Evolutionary conservation across 148 eudicot genomes (phyloP), one percentile per base, ranked within the genome.

Genomic region (Rhododendron griersonianum): DNA sequence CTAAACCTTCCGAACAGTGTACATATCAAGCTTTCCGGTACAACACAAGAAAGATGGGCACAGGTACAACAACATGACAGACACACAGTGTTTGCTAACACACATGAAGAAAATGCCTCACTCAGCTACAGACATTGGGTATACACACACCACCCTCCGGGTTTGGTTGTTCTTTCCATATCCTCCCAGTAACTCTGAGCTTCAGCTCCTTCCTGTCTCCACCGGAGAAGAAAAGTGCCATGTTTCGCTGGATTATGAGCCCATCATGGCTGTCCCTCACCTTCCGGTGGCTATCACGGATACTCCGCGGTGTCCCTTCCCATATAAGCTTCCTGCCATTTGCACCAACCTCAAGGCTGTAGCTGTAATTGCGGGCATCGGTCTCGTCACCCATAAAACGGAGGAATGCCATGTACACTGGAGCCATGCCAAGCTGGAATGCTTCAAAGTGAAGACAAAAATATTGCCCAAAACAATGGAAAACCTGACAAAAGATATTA

Each of bases 371-470:
- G 23, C 95, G 94, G 1, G 99, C 98, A 23, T 96, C 98, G 6
- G 81, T 89, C 85, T 96, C 99, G 7, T 96, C 98, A 0, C 99
- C 99, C 99, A 96, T 96, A 87, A 95, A 96, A 19, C 98, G 98
- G 41, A 96, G 94, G 89, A 96, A 96, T 9, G 99, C 98, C 98
- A 96, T 96, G 93, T 96, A 96, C 11, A 96, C 98, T 0, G 98
- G 98, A 16, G 98, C 94, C 92, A 92, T 89, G 21, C 96, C 96
- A 9, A 96, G 91, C 86, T 93, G 96, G 81, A 95, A 96, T 21
- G 98, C 98, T 88, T 96, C 98, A 50, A 96, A 96, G 86, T 96
- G 98, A 67, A 96, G 96, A 92, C 98, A 96, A 88, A 96, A 96
- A 80, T 96, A 96, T 89, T 96, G 95, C 41, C 98, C 99, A 86